Conservation (phyloP, 2,329 filamentous ascomycete species). For the Paradendryphiella salina region DNA sequence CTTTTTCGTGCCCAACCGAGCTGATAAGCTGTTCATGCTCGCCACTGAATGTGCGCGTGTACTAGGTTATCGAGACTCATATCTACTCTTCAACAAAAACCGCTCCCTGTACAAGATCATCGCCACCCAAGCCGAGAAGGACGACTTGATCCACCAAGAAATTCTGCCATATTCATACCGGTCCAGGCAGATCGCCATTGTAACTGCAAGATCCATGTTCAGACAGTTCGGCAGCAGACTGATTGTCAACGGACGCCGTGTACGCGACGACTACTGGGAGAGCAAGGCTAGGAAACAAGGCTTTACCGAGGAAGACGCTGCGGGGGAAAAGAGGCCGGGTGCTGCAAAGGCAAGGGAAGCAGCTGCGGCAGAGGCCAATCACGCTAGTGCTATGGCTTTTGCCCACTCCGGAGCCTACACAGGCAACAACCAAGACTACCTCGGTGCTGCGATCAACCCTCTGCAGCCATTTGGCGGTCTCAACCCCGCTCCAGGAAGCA, state of each 20-base stretch:
- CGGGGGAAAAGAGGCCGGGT: conserved; percentile 93
- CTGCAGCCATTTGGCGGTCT: conserved; percentile 56
- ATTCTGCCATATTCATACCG: conserved; percentile 96
- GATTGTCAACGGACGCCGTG: conserved; percentile 83
- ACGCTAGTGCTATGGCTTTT: conserved; percentile 54
- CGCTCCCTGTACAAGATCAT: conserved; percentile 97
- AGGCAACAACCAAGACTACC: conserved; percentile 42
- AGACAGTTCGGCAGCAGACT: conserved; percentile 95
- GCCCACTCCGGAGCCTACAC: conserved; percentile 35
- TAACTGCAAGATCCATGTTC: conserved; percentile 98
- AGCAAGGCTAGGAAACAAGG: conserved; percentile 95
- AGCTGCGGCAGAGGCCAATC: conserved; percentile 66
- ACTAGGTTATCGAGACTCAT: conserved; percentile 94
- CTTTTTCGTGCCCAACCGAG: conserved; percentile 87
- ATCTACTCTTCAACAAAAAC: conserved; percentile 98
- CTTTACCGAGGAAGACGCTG: conserved; percentile 94
- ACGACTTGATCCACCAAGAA: conserved; percentile 91
- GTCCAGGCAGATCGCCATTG: conserved; percentile 97
- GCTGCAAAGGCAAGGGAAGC: conserved; percentile 86
- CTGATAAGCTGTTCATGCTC: conserved; percentile 96
- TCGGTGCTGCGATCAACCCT: conserved; percentile 36
- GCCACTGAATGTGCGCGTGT: conserved; percentile 96
- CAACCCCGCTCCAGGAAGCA: conserved; percentile 69
- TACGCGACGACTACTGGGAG: conserved; percentile 99
- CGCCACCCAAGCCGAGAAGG: conserved; percentile 91